Evolutionary conservation across 2,329 filamentous ascomycete genomes (phyloP).

Genomic region (Hymenoscyphus linearis): DNA sequence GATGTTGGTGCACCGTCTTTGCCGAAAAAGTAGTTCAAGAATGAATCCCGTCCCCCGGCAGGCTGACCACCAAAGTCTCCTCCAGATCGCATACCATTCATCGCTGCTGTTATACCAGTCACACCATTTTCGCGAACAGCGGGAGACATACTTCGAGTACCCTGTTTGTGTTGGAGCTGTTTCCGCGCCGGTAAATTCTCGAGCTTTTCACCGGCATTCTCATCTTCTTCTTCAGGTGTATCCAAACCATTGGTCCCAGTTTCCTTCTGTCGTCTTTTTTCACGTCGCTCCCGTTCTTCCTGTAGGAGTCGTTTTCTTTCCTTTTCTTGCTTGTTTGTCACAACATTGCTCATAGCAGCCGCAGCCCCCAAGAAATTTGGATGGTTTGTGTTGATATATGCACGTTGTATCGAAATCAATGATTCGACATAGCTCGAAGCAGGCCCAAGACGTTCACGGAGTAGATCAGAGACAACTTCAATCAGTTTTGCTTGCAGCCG

Average conservation of each 20-base stretch:
- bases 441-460: slow-evolving; percentile 87
- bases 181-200: slow-evolving; percentile 57
- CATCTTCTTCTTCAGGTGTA: slow-evolving; percentile 56
- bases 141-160: slow-evolving; percentile 77
- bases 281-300: slow-evolving; percentile 81
- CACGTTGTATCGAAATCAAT: slow-evolving; percentile 91
- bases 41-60: slow-evolving; percentile 71
- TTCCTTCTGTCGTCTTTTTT: slow-evolving; percentile 78
- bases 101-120: slow-evolving; percentile 53
- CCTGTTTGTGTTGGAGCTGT: slow-evolving; percentile 35
- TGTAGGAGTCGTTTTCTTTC: slow-evolving; percentile 76
- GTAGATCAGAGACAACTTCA: slow-evolving; percentile 92
- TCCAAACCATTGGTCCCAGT: slow-evolving; percentile 73
- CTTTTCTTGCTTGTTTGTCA: slow-evolving; percentile 88
- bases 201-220: slow-evolving; percentile 42
- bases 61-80: slow-evolving; percentile 38
- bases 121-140: slow-evolving; percentile 64
- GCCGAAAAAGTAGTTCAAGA: slow-evolving; percentile 97
- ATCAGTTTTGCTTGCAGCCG: slow-evolving; percentile 94
- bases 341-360: slow-evolving; percentile 95
- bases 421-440: slow-evolving; percentile 91
- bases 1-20: slow-evolving; percentile 64
- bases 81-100: slow-evolving; percentile 62
- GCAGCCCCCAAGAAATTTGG: slow-evolving; percentile 97
- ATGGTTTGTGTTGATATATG: slow-evolving; percentile 99